phyloP scores from a whole-genome alignment of 2,329 filamentous ascomycete genomes.

The Beauveria rudraprayagi region DNA sequence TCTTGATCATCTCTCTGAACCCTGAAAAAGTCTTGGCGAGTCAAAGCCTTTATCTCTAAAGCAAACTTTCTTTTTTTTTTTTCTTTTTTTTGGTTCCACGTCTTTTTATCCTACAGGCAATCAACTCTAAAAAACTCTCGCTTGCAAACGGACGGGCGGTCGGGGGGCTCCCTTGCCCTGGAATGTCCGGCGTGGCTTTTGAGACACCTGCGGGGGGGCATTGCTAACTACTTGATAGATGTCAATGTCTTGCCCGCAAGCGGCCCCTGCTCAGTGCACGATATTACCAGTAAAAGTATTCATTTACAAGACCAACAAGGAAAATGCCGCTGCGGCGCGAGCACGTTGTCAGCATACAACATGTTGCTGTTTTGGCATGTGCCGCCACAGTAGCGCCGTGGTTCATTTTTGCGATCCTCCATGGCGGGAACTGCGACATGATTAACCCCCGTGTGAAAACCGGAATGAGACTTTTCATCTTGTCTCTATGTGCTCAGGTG shows the following conservation, averaged over 20 bases:
- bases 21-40: slow-evolving; percentile 5
- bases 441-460: too few species aligned
- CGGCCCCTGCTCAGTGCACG: too few species aligned
- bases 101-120: too few species aligned
- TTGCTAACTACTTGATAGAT: too few species aligned
- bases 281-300: neutral
- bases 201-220: neutral
- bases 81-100: neutral
- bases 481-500: too few species aligned
- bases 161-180: neutral
- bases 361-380: neutral
- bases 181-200: neutral
- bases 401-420: too few species aligned
- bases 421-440: too few species aligned
- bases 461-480: too few species aligned
- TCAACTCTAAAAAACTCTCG: neutral
- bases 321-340: too few species aligned
- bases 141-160: neutral
- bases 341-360: too few species aligned
- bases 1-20: neutral
- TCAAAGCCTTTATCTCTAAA: neutral
- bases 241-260: too few species aligned
- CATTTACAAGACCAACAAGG: too few species aligned
- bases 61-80: neutral
- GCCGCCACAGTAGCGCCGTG: neutral